These are phyloP conservation scores for Sporothrix luriei DNA, from an alignment of 2,329 filamentous ascomycete species.

Conservation along the genomic window DNA sequence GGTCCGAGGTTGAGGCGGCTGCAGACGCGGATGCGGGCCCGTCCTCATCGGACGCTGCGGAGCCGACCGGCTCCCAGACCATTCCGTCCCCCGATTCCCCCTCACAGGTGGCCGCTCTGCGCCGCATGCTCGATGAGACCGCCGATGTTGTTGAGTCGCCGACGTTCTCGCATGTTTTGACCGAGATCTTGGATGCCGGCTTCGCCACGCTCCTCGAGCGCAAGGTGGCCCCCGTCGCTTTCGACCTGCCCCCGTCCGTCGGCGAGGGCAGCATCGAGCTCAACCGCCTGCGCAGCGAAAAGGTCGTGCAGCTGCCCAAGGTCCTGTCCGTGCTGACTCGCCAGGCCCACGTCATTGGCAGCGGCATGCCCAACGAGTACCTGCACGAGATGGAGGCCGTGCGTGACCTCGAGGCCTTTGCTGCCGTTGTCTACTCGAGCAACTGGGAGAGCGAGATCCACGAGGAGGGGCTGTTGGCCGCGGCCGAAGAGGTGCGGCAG, in stretches of 20 bases:
- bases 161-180: conserved; percentile 82
- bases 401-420: conserved; percentile 77
- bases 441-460: conserved; percentile 73
- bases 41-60: background rate
- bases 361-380: conserved; percentile 72
- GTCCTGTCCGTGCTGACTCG: conserved; percentile 86
- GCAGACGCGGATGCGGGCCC: background rate
- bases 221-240: conserved; percentile 77
- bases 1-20: background rate
- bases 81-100: conserved; percentile 37
- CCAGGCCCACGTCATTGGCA: conserved; percentile 87
- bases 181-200: conserved; percentile 80
- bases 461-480: conserved; percentile 50
- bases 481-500: conserved; percentile 38
- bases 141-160: conserved; percentile 95
- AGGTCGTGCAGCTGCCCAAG: conserved; percentile 74
- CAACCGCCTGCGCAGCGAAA: conserved; percentile 58
- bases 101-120: conserved; percentile 60
- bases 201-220: conserved; percentile 83
- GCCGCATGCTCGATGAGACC: conserved; percentile 90
- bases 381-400: conserved; percentile 75
- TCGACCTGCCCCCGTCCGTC: conserved; percentile 58
- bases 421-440: conserved; percentile 83
- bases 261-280: conserved; percentile 49
- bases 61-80: background rate